Evolutionary conservation across 2,329 filamentous ascomycete genomes (phyloP), one percentile per base, ranked within the genome.

Genomic region (Phialocephala sp.): DNA sequence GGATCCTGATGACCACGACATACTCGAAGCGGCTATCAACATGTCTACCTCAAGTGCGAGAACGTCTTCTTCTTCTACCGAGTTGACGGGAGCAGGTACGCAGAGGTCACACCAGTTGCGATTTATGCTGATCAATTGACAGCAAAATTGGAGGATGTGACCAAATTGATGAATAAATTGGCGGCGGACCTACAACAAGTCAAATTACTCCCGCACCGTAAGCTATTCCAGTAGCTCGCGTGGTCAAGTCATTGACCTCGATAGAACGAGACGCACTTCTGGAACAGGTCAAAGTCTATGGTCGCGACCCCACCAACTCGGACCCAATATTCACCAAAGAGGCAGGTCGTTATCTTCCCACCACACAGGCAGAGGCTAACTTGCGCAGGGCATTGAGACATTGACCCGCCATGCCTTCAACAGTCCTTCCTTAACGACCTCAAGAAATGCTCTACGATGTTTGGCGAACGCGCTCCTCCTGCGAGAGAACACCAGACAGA

Each of bases 401-500:
- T 82, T 98, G 52, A 84, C 87, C 36, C 85, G 82, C 60, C 89
- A 94, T 81, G 91, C 90, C 4, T 92, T 97, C 72, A 84, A 91
- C 59, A 87, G 85, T 67, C 80, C 84, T 32, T 88, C 86, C 2
- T 80, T 80, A 36, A 84, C 84, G 9, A 88, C 89, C 1, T 90
- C 91, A 2, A 87, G 89, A 64, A 91, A 93, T 74, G 94, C 89
- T 0, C 81, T 97, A 45, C 87, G 93, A 72, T 94, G 93, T 72
- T 79, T 98, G 57, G 94, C 92, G 72, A 98, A 98, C 78, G 89
- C 93, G 9, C 80, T 97, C 73, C 82, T 96, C 0, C 84, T 96
- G 20, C 83, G 88, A 67, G 81, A 86, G 11, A 82, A 85, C 47
- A 89, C 90, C 50, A 86, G 92, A 59, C 89, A 94, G 75, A 84